These are phyloP conservation scores for Gyromitra esculenta DNA, from an alignment of 2,329 filamentous ascomycete genomes.

Conservation along the genomic window DNA sequence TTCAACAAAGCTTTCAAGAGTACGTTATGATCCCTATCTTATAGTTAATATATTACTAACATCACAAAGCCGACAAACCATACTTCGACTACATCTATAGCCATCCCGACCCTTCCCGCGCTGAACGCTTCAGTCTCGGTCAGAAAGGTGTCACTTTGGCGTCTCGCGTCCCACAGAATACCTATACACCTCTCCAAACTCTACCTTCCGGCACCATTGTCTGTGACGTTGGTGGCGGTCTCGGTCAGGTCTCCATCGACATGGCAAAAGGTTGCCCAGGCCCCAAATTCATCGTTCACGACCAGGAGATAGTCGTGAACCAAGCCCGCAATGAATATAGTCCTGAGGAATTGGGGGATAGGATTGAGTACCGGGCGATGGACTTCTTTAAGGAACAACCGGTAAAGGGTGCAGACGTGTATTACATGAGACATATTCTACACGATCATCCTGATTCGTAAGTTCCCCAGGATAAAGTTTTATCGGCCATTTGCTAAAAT, in stretches of 20 bases:
- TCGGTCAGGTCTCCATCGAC: neutral
- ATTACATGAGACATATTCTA: slow-evolving; percentile 69
- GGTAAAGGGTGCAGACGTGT: slow-evolving; percentile 67
- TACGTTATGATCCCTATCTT: neutral
- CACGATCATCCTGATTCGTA: slow-evolving; percentile 69
- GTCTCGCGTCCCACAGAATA: neutral
- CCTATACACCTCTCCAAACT: slow-evolving; percentile 9
- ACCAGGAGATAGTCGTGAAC: neutral
- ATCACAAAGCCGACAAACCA: slow-evolving; percentile 10
- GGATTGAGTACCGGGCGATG: slow-evolving; percentile 62
- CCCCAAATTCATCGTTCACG: slow-evolving; percentile 25
- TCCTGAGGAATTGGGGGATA: slow-evolving; percentile 44
- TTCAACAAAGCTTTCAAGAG: slow-evolving; percentile 24
- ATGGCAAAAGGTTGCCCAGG: neutral
- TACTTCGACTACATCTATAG: slow-evolving; percentile 17
- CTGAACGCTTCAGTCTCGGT: slow-evolving; percentile 13
- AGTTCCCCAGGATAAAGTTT: neutral
- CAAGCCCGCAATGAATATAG: neutral
- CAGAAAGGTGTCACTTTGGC: neutral
- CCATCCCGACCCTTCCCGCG: slow-evolving; percentile 1
- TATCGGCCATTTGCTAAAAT: neutral
- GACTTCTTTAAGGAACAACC: slow-evolving; percentile 69
- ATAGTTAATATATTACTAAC: neutral
- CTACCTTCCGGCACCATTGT: slow-evolving; percentile 8
- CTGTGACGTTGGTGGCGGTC: slow-evolving; percentile 19